Evolutionary conservation across 2,329 filamentous ascomycete species (phyloP), one percentile per base, ranked within the genome.

Genomic region (Zalaria sp.): DNA sequence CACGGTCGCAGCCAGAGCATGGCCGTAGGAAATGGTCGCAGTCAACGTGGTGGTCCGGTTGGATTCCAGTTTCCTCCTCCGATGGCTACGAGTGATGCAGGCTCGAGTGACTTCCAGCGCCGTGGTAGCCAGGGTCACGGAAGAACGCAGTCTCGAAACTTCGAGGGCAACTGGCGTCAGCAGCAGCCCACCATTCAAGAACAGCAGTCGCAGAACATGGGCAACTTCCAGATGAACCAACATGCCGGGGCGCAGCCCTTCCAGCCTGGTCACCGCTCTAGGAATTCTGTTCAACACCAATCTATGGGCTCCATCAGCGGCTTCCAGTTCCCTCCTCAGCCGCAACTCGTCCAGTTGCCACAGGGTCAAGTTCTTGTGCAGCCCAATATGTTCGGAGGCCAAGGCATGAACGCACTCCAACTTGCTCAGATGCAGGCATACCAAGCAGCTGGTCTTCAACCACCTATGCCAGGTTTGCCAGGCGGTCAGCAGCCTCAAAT

Each of bases 151-250:
- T 98, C 91, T 25, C 79, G 91, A 48, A 98, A 96, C 65, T 96
- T 96, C 57, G 91, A 98, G 52, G 81, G 88, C 54, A 98, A 98
- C 65, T 98, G 91, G 91, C 83, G 91, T 54, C 93, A 87, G 56
- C 88, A 83, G 52, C 75, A 75, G 51, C 65, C 62, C 45, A 70
- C 73, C 49, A 71, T 56, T 32, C 59, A 61, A 44, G 63, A 68
- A 39, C 60, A 57, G 46, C 64, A 67, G 49, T 47, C 57, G 44
- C 60, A 60, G 48, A 68, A 65, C 56, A 69, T 78, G 67, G 73
- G 73, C 43, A 75, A 73, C 54, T 79, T 80, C 57, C 72, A 72
- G 54, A 80, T 85, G 62, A 77, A 78, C 49, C 83, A 85, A 58
- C 80, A 81, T 41, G 71, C 70, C 53, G 80, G 75, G 60, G 73